These are phyloP conservation scores for Boletus mariae DNA, from an alignment of 1,284 basidiomycete genomes.

Conservation along the genomic window DNA sequence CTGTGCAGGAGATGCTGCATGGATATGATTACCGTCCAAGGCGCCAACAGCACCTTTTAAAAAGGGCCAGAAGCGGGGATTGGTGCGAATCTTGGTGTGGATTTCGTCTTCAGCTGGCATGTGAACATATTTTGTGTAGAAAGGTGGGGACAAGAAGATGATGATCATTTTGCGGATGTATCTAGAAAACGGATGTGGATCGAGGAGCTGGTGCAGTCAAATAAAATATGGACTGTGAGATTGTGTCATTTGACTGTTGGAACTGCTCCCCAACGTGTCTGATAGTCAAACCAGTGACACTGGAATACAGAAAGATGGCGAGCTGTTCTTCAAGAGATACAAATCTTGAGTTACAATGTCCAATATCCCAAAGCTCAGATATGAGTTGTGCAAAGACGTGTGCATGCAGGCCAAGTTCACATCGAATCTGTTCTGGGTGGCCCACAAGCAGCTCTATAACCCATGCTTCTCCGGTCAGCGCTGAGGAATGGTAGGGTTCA, in stretches of 20 bases:
- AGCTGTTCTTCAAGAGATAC: conserved; percentile 11
- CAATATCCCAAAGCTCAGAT: not conserved
- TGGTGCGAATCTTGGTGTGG: not conserved
- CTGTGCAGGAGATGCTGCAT: not conserved
- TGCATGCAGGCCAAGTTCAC: not conserved
- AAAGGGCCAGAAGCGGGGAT: not conserved
- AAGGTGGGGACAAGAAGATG: not conserved
- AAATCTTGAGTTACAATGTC: no score
- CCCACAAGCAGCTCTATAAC: not conserved
- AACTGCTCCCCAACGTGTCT: conserved; percentile 16
- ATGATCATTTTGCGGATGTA: conserved; percentile 3
- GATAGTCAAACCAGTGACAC: conserved; percentile 10
- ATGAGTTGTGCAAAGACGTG: not conserved
- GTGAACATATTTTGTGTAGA: not conserved
- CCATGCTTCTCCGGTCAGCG: not conserved
- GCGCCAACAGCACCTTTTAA: no score
- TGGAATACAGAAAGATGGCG: conserved; percentile 16
- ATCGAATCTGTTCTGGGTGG: not conserved
- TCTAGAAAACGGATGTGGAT: not conserved
- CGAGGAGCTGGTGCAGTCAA: not conserved
- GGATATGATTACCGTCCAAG: not conserved
- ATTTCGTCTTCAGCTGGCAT: not conserved
- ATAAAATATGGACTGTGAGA: conserved; percentile 8
- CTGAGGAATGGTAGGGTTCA: not conserved
- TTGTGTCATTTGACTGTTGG: conserved; percentile 17